Conservation (phyloP, 2,329 filamentous ascomycete genomes). For the Cytospora piceicola region DNA sequence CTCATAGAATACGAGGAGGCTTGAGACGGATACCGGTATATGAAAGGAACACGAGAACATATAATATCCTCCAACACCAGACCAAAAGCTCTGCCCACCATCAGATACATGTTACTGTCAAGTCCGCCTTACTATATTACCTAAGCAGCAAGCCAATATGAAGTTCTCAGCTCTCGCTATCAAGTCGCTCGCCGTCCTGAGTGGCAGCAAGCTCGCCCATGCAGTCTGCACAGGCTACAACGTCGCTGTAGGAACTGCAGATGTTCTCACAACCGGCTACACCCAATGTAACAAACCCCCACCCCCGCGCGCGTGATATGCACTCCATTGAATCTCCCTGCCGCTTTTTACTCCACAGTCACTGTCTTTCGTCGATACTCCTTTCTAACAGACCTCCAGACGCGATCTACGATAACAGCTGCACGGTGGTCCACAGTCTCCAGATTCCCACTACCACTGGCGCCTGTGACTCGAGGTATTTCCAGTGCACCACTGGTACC, state of each 20-base stretch:
- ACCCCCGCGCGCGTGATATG: too few species aligned
- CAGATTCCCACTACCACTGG: conserved; percentile 9
- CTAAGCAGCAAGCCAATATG: conserved; percentile 12
- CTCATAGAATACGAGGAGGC: neutral
- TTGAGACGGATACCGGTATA: neutral
- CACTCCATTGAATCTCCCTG: neutral
- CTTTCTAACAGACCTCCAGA: conserved; percentile 13
- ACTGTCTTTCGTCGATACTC: neutral
- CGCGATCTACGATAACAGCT: conserved; percentile 21
- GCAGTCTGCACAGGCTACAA: conserved; percentile 24
- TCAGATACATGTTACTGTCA: neutral
- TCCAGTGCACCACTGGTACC: conserved; percentile 19
- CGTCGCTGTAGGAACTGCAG: conserved; percentile 19
- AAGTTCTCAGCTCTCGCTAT: conserved; percentile 1
- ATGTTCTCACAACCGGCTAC: neutral
- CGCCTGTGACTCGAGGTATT: conserved; percentile 21
- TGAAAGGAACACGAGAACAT: neutral
- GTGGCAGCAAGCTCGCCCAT: conserved; percentile 19
- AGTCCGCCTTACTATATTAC: neutral
- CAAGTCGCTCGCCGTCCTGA: conserved; percentile 19
- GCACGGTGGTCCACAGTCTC: conserved; percentile 19
- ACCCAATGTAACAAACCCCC: conserved; percentile 11
- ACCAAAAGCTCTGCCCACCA: neutral
- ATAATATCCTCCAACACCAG: neutral
- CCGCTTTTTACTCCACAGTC: too few species aligned